These are phyloP conservation scores for Penicillium sp. DNA, from an alignment of 2,329 filamentous ascomycete genomes.

Conservation along the genomic window DNA sequence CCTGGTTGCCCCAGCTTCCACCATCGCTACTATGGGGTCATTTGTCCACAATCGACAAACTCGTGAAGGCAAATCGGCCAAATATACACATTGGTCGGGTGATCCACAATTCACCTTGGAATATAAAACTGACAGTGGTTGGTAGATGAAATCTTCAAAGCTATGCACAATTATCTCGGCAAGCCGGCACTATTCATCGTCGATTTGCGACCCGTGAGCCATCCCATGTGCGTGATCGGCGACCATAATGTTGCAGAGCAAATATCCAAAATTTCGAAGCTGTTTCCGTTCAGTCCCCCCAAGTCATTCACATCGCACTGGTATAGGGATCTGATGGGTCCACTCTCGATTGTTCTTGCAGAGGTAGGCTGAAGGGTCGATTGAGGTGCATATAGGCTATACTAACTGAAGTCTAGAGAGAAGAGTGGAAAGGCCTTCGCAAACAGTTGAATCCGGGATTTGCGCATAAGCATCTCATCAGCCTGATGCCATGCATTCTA, in stretches of 20 bases:
- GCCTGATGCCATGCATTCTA: conserved; percentile 22
- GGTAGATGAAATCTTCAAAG: not conserved
- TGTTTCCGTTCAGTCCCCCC: conserved; percentile 13
- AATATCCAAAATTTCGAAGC: conserved; percentile 7
- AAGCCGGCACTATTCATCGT: conserved; percentile 7
- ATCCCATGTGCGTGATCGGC: conserved; percentile 8
- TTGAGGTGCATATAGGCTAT: not conserved
- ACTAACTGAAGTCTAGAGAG: not conserved
- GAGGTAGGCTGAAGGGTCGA: not conserved
- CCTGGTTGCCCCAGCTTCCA: conserved; percentile 9
- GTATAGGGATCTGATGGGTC: not conserved
- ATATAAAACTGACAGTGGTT: not conserved
- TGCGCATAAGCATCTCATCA: conserved; percentile 22
- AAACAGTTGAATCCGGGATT: conserved; percentile 29
- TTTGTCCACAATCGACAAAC: not conserved
- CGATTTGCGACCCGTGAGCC: conserved; percentile 11
- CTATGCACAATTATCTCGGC: conserved; percentile 1
- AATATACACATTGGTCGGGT: not conserved
- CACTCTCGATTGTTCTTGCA: not conserved
- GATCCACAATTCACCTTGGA: too few species aligned
- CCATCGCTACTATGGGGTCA: conserved; percentile 13
- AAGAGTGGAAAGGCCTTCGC: conserved; percentile 24
- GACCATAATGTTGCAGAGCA: conserved; percentile 17
- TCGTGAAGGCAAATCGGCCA: not conserved
- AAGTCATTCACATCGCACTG: conserved; percentile 6